These are phyloP conservation scores for Penicillium robsamsonii DNA, from an alignment of 495 filamentous ascomycete species.

Conservation along the genomic window DNA sequence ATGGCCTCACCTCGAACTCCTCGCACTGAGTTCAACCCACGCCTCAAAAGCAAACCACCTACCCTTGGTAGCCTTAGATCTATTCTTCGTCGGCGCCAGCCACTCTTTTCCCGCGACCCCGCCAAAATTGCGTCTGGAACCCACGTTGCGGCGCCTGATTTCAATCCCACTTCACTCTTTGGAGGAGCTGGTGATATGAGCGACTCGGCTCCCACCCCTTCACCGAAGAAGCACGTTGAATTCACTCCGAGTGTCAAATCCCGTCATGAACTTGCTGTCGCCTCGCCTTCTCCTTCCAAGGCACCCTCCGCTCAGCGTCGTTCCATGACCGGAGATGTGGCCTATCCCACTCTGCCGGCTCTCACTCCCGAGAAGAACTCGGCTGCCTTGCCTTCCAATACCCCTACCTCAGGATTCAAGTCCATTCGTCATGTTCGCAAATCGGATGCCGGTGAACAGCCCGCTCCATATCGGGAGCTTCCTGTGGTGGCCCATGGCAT, in stretches of 20 bases:
- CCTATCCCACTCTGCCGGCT: conserved; percentile 43
- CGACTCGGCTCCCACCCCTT: conserved; percentile 38
- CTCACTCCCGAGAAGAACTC: conserved; percentile 38
- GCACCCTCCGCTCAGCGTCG: conserved; percentile 30
- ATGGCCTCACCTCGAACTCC: conserved; percentile 44
- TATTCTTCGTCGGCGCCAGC: conserved; percentile 59
- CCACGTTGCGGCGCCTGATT: conserved; percentile 51
- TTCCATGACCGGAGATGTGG: conserved; percentile 32
- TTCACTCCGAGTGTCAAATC: conserved; percentile 56
- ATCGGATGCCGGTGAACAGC: conserved; percentile 21
- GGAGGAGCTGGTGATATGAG: conserved; percentile 30
- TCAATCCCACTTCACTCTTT: conserved; percentile 44
- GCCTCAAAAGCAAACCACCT: conserved; percentile 42
- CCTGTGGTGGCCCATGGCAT: conserved; percentile 64
- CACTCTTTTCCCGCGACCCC: conserved; percentile 61
- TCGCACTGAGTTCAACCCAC: conserved; percentile 47
- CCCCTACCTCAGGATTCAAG: conserved; percentile 19
- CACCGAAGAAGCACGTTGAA: conserved; percentile 59
- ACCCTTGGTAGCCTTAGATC: conserved; percentile 53
- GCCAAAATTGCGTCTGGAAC: conserved; percentile 60
- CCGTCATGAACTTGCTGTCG: conserved; percentile 34
- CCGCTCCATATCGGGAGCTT: conserved; percentile 30
- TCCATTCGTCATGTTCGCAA: conserved; percentile 40
- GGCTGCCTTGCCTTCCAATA: neutral
- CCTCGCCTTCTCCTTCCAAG: conserved; percentile 47